These are phyloP conservation scores for Rhodamnia rubescens DNA, from an alignment of 345 rosid species.

Conservation along the genomic window DNA sequence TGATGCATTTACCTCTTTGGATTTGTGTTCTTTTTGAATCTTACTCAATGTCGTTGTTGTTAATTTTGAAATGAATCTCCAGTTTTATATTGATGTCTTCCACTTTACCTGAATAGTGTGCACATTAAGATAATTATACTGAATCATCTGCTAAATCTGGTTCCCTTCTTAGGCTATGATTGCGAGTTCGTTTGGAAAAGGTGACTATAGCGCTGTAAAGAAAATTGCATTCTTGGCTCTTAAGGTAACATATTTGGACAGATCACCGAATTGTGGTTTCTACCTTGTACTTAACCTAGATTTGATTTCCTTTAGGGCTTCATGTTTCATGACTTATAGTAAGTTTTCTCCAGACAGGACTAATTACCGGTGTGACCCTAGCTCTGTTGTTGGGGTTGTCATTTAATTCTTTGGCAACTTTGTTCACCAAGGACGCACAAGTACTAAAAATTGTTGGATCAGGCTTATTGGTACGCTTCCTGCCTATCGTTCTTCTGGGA, in stretches of 20 bases:
- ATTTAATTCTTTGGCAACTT: constrained; percentile 18
- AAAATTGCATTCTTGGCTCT: constrained; percentile 20
- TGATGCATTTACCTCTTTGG: neutral
- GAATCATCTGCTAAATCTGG: neutral
- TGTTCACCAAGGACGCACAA: constrained; percentile 27
- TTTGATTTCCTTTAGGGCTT: neutral
- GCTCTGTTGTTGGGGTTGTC: constrained; percentile 22
- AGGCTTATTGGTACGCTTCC: constrained; percentile 15
- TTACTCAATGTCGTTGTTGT: neutral
- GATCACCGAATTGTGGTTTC: neutral
- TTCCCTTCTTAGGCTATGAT: constrained; percentile 20
- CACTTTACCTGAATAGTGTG: neutral
- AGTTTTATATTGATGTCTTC: neutral
- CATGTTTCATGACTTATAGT: neutral
- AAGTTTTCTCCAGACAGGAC: constrained; percentile 17
- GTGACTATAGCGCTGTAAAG: constrained; percentile 21
- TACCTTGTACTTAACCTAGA: neutral
- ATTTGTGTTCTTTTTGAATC: neutral
- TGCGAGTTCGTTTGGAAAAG: constrained; percentile 30
- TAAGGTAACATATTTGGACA: constrained; percentile 11
- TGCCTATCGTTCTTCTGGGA: neutral
- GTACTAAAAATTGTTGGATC: constrained; percentile 20
- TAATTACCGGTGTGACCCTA: constrained; percentile 25
- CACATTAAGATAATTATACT: neutral
- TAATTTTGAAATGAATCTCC: neutral